A percentile compares a stretch with the other conserved stretches of the same genome.
Evolutionary conservation across 345 rosid genomes (phyloP).

Genomic region (Corchorus olitorius): DNA sequence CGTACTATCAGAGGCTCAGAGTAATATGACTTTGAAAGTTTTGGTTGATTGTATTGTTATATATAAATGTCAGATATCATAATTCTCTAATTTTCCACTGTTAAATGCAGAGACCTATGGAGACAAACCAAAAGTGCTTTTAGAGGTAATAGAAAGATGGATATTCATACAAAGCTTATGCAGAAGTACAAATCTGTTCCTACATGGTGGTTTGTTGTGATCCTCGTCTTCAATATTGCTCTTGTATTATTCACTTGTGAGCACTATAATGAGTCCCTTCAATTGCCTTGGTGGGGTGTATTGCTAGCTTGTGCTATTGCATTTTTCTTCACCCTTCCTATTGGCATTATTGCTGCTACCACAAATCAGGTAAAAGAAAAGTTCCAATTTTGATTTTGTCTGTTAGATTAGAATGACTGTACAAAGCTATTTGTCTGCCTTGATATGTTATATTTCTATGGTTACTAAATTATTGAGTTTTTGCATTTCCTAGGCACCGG

Average conservation of each 20-base stretch:
- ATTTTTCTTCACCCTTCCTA: constrained; percentile 72
- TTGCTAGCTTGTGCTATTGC: constrained; percentile 79
- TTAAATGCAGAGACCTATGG: constrained; percentile 60
- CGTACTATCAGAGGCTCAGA: neutral
- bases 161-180: constrained; percentile 85
- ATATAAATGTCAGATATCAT: neutral
- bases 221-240: constrained; percentile 54
- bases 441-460: neutral
- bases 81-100: constrained; percentile 6
- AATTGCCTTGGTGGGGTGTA: constrained; percentile 94
- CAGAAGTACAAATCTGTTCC: constrained; percentile 68
- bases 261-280: constrained; percentile 62
- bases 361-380: constrained; percentile 55
- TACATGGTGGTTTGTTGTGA: constrained; percentile 69
- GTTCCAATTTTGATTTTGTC: neutral
- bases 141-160: constrained; percentile 49
- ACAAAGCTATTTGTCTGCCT: neutral
- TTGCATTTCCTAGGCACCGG: constrained; percentile 42
- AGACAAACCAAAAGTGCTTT: constrained; percentile 56
- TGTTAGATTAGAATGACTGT: neutral
- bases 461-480: neutral
- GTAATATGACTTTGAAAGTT: neutral
- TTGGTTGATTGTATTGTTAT: neutral
- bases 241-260: constrained; percentile 55
- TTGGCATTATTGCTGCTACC: constrained; percentile 74